Evolutionary conservation across 768 basidiomycete species (phyloP), one percentile per base, ranked within the genome.

Genomic region (Lactarius pseudohatsudake): DNA sequence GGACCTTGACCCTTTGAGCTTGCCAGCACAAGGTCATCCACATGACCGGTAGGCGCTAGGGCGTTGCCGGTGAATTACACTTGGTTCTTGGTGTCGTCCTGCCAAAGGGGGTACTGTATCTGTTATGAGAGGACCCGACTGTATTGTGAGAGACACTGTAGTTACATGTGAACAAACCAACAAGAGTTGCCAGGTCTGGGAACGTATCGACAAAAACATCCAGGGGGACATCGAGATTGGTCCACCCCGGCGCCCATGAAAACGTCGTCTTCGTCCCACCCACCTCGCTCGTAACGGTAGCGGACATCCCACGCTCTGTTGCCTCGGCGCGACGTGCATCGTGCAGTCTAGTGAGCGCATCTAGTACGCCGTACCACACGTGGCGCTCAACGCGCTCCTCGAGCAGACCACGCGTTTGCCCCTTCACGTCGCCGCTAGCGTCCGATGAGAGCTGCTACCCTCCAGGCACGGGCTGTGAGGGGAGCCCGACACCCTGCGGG

Each of bases 401-500:
- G 80, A 92, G 91, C 54, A 93, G 76, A 22, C 91, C 91, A 53
- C 85, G 83, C 71, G 78, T 85, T 72, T 76, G 79, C 64, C 41
- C 36, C 36, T 41, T 43, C 54, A 11, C 47, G 16, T 13, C 22
- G 38, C 30, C 70, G 13, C 13, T 10, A 68, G 3, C 70, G 63
- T 65, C 71, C 76, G 47, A 50, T 4, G 22, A 50, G 47, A 13
- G 11, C 22, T 13, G n/a, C 22, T 13, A 22, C n/a, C 13, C 47
- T 26, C 47, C 22, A 50, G 47, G 47, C 22, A 22, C 47, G 22
- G 47, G 22, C 5, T 22, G 11, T 1, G 47, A 72, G 55, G 91
- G 89, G 61, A 90, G 81, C 4, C 89, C 89, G 15, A 92, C 90
- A 9, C 91, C 91, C 18, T 91, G 84, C 9, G 89, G 87, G 4